Conservation (phyloP, 371 early-diverging fungal species). For the Sporodiniella umbellata region DNA sequence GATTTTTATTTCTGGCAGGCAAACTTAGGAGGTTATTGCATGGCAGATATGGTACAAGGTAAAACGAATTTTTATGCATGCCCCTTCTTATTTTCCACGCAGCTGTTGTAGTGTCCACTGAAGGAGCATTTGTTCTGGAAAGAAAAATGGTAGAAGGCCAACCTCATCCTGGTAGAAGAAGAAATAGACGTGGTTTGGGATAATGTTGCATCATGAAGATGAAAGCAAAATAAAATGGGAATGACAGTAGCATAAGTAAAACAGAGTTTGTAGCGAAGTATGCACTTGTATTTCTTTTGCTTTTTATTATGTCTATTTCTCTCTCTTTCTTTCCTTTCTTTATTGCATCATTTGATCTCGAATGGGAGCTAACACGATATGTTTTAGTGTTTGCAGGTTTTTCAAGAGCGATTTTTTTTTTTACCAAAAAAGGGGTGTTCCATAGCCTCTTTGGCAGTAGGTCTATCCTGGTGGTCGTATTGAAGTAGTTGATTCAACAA, state of each 20-base stretch:
- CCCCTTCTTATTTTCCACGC: not conserved
- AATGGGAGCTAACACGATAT: not conserved
- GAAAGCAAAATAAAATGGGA: not conserved
- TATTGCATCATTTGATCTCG: not conserved
- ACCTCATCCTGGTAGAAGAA: conserved; percentile 45
- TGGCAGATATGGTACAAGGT: conserved; percentile 50
- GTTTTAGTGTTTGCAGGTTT: too few species aligned
- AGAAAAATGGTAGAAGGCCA: conserved; percentile 45
- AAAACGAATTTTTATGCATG: not conserved
- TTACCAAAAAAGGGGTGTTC: conserved; percentile 90
- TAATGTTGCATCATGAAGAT: not conserved
- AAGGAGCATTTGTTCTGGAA: conserved; percentile 33
- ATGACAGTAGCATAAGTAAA: not conserved
- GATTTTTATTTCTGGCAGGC: conserved; percentile 55
- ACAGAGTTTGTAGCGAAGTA: too few species aligned
- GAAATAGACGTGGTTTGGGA: conserved; percentile 24
- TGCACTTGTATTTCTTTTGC: too few species aligned
- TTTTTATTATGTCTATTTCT: too few species aligned
- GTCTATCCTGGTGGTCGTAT: conserved; percentile 97
- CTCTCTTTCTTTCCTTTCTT: not conserved
- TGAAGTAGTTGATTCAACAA: conserved; percentile 91
- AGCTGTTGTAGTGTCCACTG: conserved; percentile 42
- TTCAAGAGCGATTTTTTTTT: not conserved
- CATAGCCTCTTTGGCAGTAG: conserved; percentile 97
- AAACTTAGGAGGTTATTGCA: conserved; percentile 48